A percentile compares a stretch with the other conserved stretches of the same genome.
Conservation (phyloP, 345 rosid genomes). For the Eucalyptus camaldulensis region DNA sequence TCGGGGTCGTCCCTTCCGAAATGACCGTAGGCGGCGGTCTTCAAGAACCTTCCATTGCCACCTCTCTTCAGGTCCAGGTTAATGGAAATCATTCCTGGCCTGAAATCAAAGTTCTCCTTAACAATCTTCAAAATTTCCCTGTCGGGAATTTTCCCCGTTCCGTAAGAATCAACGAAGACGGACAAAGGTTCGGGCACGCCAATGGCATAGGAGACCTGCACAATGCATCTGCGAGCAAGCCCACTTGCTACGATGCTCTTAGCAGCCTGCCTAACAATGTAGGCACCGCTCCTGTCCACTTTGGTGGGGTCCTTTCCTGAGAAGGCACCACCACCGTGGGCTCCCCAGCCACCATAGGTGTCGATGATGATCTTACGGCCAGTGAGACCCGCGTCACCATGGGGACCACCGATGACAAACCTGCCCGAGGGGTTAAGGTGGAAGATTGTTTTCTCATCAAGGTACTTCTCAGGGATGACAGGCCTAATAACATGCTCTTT, state of each 20-base stretch:
- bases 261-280: conserved; percentile 10
- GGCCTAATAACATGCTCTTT: conserved; percentile 1
- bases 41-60: conserved; percentile 32
- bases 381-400: conserved; percentile 1
- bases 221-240: conserved; percentile 2
- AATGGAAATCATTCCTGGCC: conserved; percentile 45
- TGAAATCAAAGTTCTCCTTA: conserved; percentile 7
- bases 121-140: neutral
- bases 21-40: conserved; percentile 44
- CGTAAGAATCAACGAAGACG: neutral
- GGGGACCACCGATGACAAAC: conserved; percentile 1
- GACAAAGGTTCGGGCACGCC: conserved; percentile 2
- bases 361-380: conserved; percentile 14
- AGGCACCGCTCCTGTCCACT: conserved; percentile 21
- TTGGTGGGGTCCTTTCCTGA: conserved; percentile 17
- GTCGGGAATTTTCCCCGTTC: conserved; percentile 4
- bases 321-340: conserved; percentile 18
- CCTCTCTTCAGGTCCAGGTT: conserved; percentile 45
- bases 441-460: conserved; percentile 3
- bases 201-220: conserved; percentile 5
- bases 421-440: conserved; percentile 5
- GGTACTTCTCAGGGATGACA: conserved; percentile 2
- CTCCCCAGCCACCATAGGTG: conserved; percentile 17
- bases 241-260: neutral
- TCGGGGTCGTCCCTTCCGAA: conserved; percentile 45